Evolutionary conservation across 352 stramenopile species (phyloP).

Genomic region (Globisporangium spinosum): DNA sequence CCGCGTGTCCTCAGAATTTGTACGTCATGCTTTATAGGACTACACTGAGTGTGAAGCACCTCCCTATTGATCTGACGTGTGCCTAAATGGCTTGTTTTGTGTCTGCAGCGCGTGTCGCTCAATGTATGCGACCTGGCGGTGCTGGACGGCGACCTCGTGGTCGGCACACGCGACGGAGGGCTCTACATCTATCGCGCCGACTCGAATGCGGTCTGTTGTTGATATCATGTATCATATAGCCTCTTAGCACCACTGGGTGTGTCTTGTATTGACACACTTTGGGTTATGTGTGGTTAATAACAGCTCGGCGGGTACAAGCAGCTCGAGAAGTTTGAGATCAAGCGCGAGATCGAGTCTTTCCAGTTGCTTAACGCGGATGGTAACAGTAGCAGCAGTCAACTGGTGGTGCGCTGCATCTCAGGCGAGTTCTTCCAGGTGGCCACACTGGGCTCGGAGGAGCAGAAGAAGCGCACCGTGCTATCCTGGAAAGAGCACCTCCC

Average conservation of each 20-base stretch:
- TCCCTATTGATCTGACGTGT: neutral
- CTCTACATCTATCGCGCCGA: slow-evolving; percentile 51
- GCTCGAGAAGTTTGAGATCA: slow-evolving; percentile 48
- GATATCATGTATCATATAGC: neutral
- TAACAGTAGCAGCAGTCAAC: slow-evolving; percentile 11
- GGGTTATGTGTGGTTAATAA: neutral
- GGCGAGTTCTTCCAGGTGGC: slow-evolving; percentile 48
- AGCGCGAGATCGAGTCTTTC: slow-evolving; percentile 57
- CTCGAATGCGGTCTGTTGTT: slow-evolving; percentile 23
- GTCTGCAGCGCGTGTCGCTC: slow-evolving; percentile 45
- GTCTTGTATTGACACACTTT: neutral
- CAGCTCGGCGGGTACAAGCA: slow-evolving; percentile 53
- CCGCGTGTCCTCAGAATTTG: slow-evolving; percentile 57
- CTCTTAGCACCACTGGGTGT: neutral
- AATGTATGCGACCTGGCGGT: slow-evolving; percentile 66
- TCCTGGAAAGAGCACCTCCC: slow-evolving; percentile 33
- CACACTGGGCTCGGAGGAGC: slow-evolving; percentile 10
- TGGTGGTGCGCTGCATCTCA: slow-evolving; percentile 49
- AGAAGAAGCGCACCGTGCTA: slow-evolving; percentile 24
- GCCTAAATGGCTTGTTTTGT: neutral
- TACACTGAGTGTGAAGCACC: no score
- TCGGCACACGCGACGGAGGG: slow-evolving; percentile 62
- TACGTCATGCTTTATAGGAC: slow-evolving; percentile 24
- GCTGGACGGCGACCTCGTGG: slow-evolving; percentile 48
- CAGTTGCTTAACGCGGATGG: slow-evolving; percentile 22